Evolutionary conservation across 1,284 basidiomycete species (phyloP), one percentile per base, ranked within the genome.

Genomic region (Cerioporus squamosus): DNA sequence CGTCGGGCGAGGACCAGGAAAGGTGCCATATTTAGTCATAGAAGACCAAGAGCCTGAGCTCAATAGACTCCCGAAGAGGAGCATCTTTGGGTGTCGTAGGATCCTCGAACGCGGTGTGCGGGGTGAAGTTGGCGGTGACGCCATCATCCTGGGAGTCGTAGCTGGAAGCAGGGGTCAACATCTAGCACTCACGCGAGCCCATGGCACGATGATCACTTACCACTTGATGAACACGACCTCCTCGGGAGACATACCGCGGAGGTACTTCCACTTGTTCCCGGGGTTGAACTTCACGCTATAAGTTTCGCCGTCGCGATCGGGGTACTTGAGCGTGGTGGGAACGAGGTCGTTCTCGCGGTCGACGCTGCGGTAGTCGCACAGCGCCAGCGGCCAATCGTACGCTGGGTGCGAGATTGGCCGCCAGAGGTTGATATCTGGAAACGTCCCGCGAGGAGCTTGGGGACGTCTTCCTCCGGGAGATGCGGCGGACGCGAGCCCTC

Each of bases 361-460:
- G n/a, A 90, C 79, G 36, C 77, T 81, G 24, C 82, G 71, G 64
- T 73, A 86, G 65, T 91, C 88, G 64, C 85, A 87, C 5, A 89
- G 73, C 1, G 82, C 83, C 42, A 90, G 77, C 1, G 88, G 88
- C 74, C 75, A 79, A 66, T 89, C 87, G 38, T 74, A 70, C 9
- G 85, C 83, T 3, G 81, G 68, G 59, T 81, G 73, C 7, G 71
- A 63, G 58, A 90, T 85, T 1, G 88, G 87, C 8, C 87, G 74
- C 88, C 88, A 91, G 57, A 90, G 79, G 73, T 90, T 91, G 73
- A 91, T 83, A 90, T 84, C 68, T 90, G 87, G 74, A 82, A 84
- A 22, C 84, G 81, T 24, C 74, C 70, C 49, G 74, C 70, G 23
- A 82, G 70, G 22, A 81, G 73, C 24, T 72, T 72, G 0, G 78